phyloP scores from a whole-genome alignment of 2,329 filamentous ascomycete genomes.

The Fusarium tjaetaba region DNA sequence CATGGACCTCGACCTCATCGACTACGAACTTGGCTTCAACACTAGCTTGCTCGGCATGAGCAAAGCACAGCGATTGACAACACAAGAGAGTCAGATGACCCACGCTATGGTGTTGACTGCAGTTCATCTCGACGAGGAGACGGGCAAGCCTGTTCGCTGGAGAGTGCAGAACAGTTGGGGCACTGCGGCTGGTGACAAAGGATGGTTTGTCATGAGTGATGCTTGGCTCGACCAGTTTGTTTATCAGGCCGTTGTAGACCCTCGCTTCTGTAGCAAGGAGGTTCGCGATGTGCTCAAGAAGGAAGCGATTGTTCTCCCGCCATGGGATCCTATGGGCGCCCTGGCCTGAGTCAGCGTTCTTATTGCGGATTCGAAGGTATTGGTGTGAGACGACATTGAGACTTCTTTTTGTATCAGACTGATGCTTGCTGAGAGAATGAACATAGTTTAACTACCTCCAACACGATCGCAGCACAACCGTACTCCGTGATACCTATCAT shows the following conservation, averaged over 20 bases:
- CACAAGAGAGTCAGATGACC: conserved; percentile 84
- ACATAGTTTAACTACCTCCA: neutral
- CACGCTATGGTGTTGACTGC: conserved; percentile 93
- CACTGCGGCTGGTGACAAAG: conserved; percentile 73
- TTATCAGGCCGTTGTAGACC: conserved; percentile 87
- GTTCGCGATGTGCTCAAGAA: conserved; percentile 76
- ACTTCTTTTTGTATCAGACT: neutral
- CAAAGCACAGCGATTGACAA: conserved; percentile 78
- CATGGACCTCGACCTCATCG: conserved; percentile 81
- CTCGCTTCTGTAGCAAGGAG: conserved; percentile 70
- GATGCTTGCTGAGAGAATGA: neutral
- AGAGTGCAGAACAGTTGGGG: conserved; percentile 91
- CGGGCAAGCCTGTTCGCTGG: conserved; percentile 77
- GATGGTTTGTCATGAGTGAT: conserved; percentile 92
- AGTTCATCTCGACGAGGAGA: conserved; percentile 76
- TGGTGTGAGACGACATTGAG: neutral
- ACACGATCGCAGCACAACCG: neutral
- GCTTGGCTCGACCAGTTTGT: conserved; percentile 82
- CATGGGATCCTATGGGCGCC: conserved; percentile 85
- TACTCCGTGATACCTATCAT: neutral
- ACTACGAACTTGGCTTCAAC: conserved; percentile 88
- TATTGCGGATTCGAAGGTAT: neutral
- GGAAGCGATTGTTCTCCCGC: conserved; percentile 74
- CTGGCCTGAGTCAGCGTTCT: conserved; percentile 61
- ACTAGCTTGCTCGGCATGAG: conserved; percentile 76